Conservation (phyloP, 331 rosid genomes). For the Malus hybrid region DNA sequence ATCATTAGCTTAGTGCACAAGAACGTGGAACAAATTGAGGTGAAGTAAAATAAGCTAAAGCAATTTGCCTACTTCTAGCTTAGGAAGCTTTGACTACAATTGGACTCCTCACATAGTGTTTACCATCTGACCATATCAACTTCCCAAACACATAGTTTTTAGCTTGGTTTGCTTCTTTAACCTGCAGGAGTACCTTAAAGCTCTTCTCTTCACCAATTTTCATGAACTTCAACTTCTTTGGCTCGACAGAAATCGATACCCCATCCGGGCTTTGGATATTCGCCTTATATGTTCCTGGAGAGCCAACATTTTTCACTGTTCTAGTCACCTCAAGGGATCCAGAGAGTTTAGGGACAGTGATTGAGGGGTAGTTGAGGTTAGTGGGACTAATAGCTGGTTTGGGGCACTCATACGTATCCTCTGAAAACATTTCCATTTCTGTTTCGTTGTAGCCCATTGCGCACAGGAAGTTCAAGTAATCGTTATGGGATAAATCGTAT, state of each 20-base stretch:
- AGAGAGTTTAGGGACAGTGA: slow-evolving; percentile 62
- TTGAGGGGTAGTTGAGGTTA: slow-evolving; percentile 79
- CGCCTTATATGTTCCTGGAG: slow-evolving; percentile 50
- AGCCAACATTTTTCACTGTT: slow-evolving; percentile 65
- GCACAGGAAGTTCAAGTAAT: slow-evolving; percentile 67
- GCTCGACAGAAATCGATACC: slow-evolving; percentile 42
- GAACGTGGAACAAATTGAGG: not conserved
- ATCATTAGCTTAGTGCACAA: not conserved
- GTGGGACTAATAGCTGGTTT: slow-evolving; percentile 25
- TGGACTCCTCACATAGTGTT: slow-evolving; percentile 67
- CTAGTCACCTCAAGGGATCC: slow-evolving; percentile 43
- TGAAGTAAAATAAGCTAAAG: not conserved
- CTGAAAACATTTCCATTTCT: slow-evolving; percentile 37
- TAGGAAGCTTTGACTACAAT: slow-evolving; percentile 52
- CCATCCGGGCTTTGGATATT: slow-evolving; percentile 44
- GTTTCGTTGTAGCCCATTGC: slow-evolving; percentile 51
- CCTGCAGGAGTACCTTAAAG: slow-evolving; percentile 40
- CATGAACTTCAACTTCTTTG: slow-evolving; percentile 49
- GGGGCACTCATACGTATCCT: slow-evolving; percentile 33
- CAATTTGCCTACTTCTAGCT: slow-evolving; percentile 3
- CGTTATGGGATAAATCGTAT: slow-evolving; percentile 47
- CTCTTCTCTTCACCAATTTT: slow-evolving; percentile 57
- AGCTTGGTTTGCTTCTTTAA: slow-evolving; percentile 19
- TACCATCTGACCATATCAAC: slow-evolving; percentile 75
- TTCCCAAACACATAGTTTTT: slow-evolving; percentile 55